phyloP scores from a whole-genome alignment of 2,329 filamentous ascomycete genomes.

The Neofusicoccum cordaticola region DNA sequence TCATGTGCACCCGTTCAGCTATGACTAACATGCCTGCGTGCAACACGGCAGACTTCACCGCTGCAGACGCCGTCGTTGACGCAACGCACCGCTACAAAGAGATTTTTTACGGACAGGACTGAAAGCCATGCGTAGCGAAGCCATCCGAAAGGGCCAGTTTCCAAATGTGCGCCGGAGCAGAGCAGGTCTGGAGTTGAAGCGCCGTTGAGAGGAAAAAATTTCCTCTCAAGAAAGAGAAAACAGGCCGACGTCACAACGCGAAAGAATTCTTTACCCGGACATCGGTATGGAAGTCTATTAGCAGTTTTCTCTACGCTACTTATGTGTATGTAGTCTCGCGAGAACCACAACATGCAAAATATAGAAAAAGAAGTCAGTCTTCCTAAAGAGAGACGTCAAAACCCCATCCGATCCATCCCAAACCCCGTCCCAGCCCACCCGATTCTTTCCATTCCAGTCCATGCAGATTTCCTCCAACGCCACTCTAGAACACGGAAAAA shows the following conservation, averaged over 20 bases:
- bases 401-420: neutral
- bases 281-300: neutral
- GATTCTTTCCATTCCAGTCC: too few species aligned
- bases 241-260: too few species aligned
- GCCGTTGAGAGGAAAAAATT: neutral
- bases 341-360: neutral
- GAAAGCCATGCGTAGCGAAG: neutral
- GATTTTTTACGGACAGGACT: conserved; percentile 66
- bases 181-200: too few species aligned
- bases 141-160: too few species aligned
- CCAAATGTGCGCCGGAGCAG: too few species aligned
- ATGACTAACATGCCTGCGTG: neutral
- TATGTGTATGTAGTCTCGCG: neutral
- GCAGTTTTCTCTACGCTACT: conserved; percentile 4
- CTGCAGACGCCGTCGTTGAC: conserved; percentile 78
- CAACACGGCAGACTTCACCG: conserved; percentile 62
- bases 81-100: conserved; percentile 76
- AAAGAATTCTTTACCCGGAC: neutral
- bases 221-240: neutral
- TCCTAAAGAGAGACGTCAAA: neutral
- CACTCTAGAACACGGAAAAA: neutral
- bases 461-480: neutral
- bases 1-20: neutral
- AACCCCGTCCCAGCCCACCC: neutral
- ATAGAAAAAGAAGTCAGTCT: neutral